Evolutionary conservation across 768 basidiomycete species (phyloP).

Genomic region (Macrolepiota albuminosa): DNA sequence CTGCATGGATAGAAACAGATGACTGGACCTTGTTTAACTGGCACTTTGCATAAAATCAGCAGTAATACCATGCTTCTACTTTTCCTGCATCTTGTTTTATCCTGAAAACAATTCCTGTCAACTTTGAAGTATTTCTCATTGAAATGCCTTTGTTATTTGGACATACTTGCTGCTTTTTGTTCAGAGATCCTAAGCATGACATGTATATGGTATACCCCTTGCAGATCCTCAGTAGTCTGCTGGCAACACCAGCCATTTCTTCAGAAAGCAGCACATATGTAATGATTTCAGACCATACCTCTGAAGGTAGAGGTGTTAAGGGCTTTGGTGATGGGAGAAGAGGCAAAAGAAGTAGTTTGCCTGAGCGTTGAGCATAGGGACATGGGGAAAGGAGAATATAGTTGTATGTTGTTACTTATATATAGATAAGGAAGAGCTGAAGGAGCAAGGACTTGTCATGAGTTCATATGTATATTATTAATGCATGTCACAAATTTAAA

Average conservation of each 20-base stretch:
- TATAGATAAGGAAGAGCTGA: slow-evolving; percentile 12
- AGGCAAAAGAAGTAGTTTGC: slow-evolving; percentile 61
- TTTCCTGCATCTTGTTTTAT: too few relatives aligned
- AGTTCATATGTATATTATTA: neutral
- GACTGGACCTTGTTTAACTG: too few relatives aligned
- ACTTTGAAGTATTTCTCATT: too few relatives aligned
- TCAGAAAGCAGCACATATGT: slow-evolving; percentile 28
- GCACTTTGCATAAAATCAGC: too few relatives aligned
- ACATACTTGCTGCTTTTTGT: too few relatives aligned
- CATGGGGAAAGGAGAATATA: slow-evolving; percentile 59
- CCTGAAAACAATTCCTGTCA: too few relatives aligned
- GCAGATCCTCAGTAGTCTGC: slow-evolving; percentile 38
- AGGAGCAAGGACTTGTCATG: slow-evolving; percentile 8
- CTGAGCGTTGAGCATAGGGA: slow-evolving; percentile 55
- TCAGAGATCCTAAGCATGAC: neutral
- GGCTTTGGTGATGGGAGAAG: slow-evolving; percentile 54
- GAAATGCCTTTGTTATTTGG: too few relatives aligned
- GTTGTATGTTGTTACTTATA: slow-evolving; percentile 22
- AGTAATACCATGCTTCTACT: too few relatives aligned
- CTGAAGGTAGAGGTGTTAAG: slow-evolving; percentile 54
- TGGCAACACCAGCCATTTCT: slow-evolving; percentile 20
- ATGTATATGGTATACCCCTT: slow-evolving; percentile 39
- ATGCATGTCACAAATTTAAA: neutral
- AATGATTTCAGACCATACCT: slow-evolving; percentile 69
- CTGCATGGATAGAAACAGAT: too few relatives aligned